Percentiles rank a stretch among this genome's conserved stretches.
These are phyloP conservation scores for Entomophthora muscae DNA, from an alignment of 371 early-diverging fungal species.

Conservation along the genomic window DNA sequence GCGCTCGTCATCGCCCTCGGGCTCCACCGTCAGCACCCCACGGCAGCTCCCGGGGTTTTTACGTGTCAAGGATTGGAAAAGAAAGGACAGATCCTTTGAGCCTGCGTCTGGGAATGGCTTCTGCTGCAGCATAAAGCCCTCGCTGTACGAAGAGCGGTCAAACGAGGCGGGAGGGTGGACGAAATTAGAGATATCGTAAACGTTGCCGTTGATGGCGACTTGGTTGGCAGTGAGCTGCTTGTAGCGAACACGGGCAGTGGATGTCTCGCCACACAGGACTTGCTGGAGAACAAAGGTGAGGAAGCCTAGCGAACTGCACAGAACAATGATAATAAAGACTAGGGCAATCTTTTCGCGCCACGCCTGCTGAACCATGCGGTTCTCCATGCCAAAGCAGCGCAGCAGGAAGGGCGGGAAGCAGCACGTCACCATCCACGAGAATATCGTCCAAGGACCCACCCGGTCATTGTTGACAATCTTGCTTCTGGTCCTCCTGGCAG, in stretches of 20 bases:
- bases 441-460: not conserved
- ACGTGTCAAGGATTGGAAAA: conserved; percentile 53
- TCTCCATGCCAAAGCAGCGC: not conserved
- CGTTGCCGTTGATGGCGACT: not conserved
- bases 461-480: not conserved
- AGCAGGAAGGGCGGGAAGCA: conserved; percentile 7
- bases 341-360: conserved; percentile 75
- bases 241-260: conserved; percentile 3
- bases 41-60: conserved; percentile 31
- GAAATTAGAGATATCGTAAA: conserved; percentile 1
- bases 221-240: not conserved
- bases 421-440: conserved; percentile 1
- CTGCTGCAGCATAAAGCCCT: conserved; percentile 4
- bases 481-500: not conserved
- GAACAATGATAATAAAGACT: conserved; percentile 41
- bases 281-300: conserved; percentile 51
- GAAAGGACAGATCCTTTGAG: conserved; percentile 49
- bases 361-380: conserved; percentile 41
- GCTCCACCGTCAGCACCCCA: conserved; percentile 15
- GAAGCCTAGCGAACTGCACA: conserved; percentile 54
- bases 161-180: not conserved
- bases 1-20: conserved; percentile 18
- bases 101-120: conserved; percentile 38
- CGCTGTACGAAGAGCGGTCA: not conserved
- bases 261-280: conserved; percentile 22